A percentile compares a stretch with the other conserved stretches of the same genome.
Evolutionary conservation across 1,139 yeast genomes (phyloP).

Genomic region (Candida tropicalis): DNA sequence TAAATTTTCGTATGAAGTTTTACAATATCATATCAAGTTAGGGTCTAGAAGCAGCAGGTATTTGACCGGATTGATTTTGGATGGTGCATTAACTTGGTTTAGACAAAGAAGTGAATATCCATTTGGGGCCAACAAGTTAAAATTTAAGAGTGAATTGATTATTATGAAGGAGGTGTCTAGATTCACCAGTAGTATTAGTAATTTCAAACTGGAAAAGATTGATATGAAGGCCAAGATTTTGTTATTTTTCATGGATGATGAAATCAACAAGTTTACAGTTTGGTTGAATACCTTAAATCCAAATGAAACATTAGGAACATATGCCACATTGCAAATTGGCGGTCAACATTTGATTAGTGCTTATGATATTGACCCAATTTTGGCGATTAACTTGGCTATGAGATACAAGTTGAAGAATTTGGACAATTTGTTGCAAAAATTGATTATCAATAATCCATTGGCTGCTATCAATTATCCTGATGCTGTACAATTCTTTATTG

Average conservation of each 20-base stretch:
- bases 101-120: slow-evolving; percentile 67
- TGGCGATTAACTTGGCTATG: slow-evolving; percentile 72
- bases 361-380: slow-evolving; percentile 66
- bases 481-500: slow-evolving; percentile 63
- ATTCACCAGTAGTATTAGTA: slow-evolving; percentile 26
- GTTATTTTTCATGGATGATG: slow-evolving; percentile 71
- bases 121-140: slow-evolving; percentile 78
- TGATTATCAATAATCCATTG: slow-evolving; percentile 60
- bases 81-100: slow-evolving; percentile 83
- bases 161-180: slow-evolving; percentile 57
- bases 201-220: slow-evolving; percentile 27
- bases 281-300: slow-evolving; percentile 79
- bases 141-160: slow-evolving; percentile 68
- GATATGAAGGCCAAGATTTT: slow-evolving; percentile 54
- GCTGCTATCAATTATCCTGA: slow-evolving; percentile 63
- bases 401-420: slow-evolving; percentile 52
- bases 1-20: slow-evolving; percentile 65
- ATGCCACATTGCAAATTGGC: slow-evolving; percentile 31
- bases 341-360: slow-evolving; percentile 51
- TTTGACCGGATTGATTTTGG: slow-evolving; percentile 56
- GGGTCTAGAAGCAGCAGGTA: slow-evolving; percentile 47
- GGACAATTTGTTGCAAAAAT: slow-evolving; percentile 46
- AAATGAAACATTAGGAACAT: slow-evolving; percentile 40
- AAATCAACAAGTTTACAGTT: slow-evolving; percentile 67
- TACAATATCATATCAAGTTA: slow-evolving; percentile 55